Evolutionary conservation across 2,329 filamentous ascomycete genomes (phyloP).

Genomic region (Rutstroemia sp.): DNA sequence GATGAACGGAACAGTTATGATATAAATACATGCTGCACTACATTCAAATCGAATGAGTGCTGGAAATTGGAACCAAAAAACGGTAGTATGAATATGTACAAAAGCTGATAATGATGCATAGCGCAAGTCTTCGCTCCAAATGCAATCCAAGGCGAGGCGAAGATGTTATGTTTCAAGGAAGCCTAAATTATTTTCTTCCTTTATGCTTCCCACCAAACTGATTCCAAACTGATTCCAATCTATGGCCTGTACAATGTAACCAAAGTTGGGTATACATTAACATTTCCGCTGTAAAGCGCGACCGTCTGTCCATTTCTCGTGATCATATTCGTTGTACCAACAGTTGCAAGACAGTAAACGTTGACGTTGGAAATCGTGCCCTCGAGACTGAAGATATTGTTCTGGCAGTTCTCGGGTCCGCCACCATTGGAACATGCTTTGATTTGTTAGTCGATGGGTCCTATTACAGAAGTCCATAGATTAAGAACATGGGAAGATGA

Average conservation of each 20-base stretch:
- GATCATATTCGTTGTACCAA: constrained; percentile 20
- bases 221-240: too few species aligned
- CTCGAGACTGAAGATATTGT: constrained; percentile 18
- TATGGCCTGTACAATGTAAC: constrained; percentile 2
- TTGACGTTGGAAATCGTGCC: constrained; percentile 14
- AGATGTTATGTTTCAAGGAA: too few species aligned
- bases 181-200: too few species aligned
- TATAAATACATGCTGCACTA: too few species aligned
- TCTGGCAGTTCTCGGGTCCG: constrained; percentile 17
- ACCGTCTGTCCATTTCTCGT: constrained; percentile 10
- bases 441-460: not conserved
- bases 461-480: not conserved
- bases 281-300: constrained; percentile 13
- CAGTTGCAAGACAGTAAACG: constrained; percentile 18
- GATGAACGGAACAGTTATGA: too few species aligned
- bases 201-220: too few species aligned
- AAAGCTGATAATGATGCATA: too few species aligned
- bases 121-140: too few species aligned
- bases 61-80: too few species aligned
- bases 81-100: too few species aligned
- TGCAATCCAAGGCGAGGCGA: too few species aligned
- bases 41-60: too few species aligned
- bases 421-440: constrained; percentile 13
- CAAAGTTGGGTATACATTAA: constrained; percentile 12
- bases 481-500: not conserved